Evolutionary conservation across 768 basidiomycete species (phyloP).

Genomic region (Pleurotus citrinopileatus): DNA sequence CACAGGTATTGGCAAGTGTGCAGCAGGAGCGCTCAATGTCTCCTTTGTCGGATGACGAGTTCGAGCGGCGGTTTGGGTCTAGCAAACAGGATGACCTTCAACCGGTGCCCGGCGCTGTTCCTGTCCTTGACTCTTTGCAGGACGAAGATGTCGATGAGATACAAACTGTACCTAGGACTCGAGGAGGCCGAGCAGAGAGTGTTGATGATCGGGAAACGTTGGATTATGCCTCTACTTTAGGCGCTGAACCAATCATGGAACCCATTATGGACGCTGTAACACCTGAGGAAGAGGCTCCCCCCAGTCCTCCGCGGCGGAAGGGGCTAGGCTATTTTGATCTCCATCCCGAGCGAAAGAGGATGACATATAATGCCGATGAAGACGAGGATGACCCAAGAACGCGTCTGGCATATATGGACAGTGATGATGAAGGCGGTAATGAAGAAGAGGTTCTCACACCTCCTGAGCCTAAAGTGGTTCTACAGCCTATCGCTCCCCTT

Average conservation of each 20-base stretch:
- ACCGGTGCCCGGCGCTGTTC: slow-evolving; percentile 3
- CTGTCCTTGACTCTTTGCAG: slow-evolving; percentile 30
- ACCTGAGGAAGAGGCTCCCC: slow-evolving; percentile 14
- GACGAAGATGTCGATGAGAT: slow-evolving; percentile 52
- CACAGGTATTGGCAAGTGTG: slow-evolving; percentile 65
- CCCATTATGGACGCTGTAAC: slow-evolving; percentile 1
- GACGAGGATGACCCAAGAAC: slow-evolving; percentile 34
- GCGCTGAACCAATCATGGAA: slow-evolving; percentile 8
- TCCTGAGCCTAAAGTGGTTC: background rate
- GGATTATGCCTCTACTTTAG: slow-evolving; percentile 20
- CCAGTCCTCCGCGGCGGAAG: slow-evolving; percentile 29
- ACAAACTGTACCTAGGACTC: slow-evolving; percentile 40
- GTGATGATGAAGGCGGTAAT: slow-evolving; percentile 31
- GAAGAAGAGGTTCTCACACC: slow-evolving; percentile 16
- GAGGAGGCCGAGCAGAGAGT: slow-evolving; percentile 21
- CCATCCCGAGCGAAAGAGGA: slow-evolving; percentile 67
- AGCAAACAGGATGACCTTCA: background rate
- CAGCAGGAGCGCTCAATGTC: slow-evolving; percentile 32
- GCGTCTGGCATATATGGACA: slow-evolving; percentile 25
- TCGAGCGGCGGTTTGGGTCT: slow-evolving; percentile 31
- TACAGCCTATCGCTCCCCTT: slow-evolving; percentile 9
- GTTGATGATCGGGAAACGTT: slow-evolving; percentile 24
- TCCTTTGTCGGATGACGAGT: slow-evolving; percentile 27
- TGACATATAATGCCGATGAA: slow-evolving; percentile 19
- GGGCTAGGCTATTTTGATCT: slow-evolving; percentile 75